These are phyloP conservation scores for Pichia sp. DNA, from an alignment of 1,139 yeast species.

Conservation along the genomic window DNA sequence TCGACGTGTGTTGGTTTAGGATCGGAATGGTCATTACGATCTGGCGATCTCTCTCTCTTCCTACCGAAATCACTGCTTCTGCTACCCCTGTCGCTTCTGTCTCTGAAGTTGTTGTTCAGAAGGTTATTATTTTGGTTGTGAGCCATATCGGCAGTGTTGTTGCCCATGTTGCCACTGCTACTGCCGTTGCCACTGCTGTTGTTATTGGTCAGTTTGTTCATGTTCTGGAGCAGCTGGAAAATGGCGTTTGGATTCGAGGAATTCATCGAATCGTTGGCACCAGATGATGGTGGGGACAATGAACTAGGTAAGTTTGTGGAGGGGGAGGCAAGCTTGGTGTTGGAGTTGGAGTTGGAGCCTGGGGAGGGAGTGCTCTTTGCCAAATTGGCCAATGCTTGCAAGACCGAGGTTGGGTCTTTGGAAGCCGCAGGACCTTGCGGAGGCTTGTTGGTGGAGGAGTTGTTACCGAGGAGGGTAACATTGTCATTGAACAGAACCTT, in stretches of 20 bases:
- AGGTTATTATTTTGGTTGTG: neutral
- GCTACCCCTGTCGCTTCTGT: slow-evolving; percentile 25
- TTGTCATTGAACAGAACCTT: slow-evolving; percentile 26
- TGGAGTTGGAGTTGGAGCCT: slow-evolving; percentile 22
- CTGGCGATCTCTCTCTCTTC: slow-evolving; percentile 58
- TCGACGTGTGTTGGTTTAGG: slow-evolving; percentile 33
- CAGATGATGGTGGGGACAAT: slow-evolving; percentile 16
- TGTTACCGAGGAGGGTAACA: neutral
- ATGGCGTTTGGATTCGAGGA: slow-evolving; percentile 38
- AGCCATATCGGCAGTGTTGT: neutral
- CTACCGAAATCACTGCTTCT: slow-evolving; percentile 34
- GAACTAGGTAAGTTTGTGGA: slow-evolving; percentile 4
- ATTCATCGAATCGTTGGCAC: slow-evolving; percentile 30
- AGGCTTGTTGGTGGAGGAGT: neutral
- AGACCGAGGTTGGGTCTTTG: slow-evolving; percentile 53
- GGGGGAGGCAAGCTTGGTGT: slow-evolving; percentile 21
- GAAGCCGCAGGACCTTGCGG: slow-evolving; percentile 1
- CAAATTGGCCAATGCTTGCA: slow-evolving; percentile 61
- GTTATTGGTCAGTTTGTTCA: slow-evolving; percentile 26
- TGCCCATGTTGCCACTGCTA: neutral
- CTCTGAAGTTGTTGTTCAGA: slow-evolving; percentile 19
- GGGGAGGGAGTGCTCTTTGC: slow-evolving; percentile 32
- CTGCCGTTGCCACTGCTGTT: neutral
- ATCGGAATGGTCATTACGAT: slow-evolving; percentile 37
- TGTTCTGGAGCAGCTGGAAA: slow-evolving; percentile 40